Conservation (phyloP, 768 basidiomycete genomes). For the Suillus variegatus region DNA sequence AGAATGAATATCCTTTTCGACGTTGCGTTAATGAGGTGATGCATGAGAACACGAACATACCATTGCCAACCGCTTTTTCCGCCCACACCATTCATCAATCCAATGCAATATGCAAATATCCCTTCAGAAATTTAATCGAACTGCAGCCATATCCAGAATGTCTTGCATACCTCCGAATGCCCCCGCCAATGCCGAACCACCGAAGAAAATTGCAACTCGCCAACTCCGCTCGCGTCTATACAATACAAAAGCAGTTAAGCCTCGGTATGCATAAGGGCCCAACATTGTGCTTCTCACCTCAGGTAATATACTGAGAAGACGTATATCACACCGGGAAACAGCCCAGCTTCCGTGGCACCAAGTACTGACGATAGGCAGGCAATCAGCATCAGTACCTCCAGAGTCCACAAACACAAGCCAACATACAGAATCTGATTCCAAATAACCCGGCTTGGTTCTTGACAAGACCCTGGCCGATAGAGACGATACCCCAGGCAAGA, state of each 20-base stretch:
- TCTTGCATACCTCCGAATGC: constrained; percentile 56
- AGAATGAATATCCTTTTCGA: constrained; percentile 56
- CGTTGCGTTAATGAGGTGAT: not conserved
- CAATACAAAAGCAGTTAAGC: not conserved
- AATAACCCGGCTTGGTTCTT: constrained; percentile 54
- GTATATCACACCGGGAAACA: constrained; percentile 60
- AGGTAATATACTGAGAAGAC: constrained; percentile 62
- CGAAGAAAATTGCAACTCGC: constrained; percentile 64
- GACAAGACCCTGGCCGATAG: constrained; percentile 56
- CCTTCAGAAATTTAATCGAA: constrained; percentile 32
- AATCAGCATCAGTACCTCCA: not conserved
- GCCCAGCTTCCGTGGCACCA: constrained; percentile 59
- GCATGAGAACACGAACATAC: constrained; percentile 24
- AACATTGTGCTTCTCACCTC: constrained; percentile 27
- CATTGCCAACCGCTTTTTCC: constrained; percentile 64
- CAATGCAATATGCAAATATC: constrained; percentile 58
- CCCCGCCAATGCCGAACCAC: constrained; percentile 61
- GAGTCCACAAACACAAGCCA: not conserved
- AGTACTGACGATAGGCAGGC: constrained; percentile 40
- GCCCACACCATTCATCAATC: constrained; percentile 62
- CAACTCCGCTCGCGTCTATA: constrained; percentile 56
- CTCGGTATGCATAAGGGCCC: not conserved
- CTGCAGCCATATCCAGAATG: not conserved
- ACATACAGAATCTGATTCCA: constrained; percentile 53
- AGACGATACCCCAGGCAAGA: constrained; percentile 57